Evolutionary conservation across 305 asterid species (phyloP).

Genomic region (Solanum hybrid): DNA sequence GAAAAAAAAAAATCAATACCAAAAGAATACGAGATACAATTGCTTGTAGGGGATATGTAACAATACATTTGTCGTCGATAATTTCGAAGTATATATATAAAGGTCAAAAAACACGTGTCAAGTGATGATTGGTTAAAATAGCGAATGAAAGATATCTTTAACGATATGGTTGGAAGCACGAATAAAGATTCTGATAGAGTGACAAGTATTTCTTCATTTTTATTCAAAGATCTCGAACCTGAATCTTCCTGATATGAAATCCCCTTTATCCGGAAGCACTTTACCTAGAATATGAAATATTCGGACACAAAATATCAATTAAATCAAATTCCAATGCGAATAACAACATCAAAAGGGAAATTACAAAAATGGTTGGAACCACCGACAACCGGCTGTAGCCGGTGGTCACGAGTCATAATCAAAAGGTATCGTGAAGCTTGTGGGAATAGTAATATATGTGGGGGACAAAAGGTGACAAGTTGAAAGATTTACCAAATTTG

Average conservation of each 20-base stretch:
- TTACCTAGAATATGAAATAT: too few relatives aligned
- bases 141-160: background rate
- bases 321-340: too few relatives aligned
- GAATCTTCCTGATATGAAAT: too few relatives aligned
- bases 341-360: too few relatives aligned
- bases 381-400: constrained; percentile 2
- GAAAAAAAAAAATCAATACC: background rate
- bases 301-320: rapidly evolving
- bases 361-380: background rate
- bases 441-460: background rate
- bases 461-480: background rate
- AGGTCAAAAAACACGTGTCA: background rate
- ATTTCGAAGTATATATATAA: too few relatives aligned
- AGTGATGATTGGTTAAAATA: background rate
- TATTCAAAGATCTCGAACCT: too few relatives aligned
- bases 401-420: background rate
- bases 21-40: background rate
- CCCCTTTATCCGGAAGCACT: too few relatives aligned
- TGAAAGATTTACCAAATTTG: background rate
- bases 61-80: too few relatives aligned
- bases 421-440: background rate
- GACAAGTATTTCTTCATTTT: too few relatives aligned
- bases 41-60: background rate
- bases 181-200: too few relatives aligned
- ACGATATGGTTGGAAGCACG: too few relatives aligned